These are phyloP conservation scores for Glycine soja DNA, from an alignment of 306 rosid species.

Conservation along the genomic window DNA sequence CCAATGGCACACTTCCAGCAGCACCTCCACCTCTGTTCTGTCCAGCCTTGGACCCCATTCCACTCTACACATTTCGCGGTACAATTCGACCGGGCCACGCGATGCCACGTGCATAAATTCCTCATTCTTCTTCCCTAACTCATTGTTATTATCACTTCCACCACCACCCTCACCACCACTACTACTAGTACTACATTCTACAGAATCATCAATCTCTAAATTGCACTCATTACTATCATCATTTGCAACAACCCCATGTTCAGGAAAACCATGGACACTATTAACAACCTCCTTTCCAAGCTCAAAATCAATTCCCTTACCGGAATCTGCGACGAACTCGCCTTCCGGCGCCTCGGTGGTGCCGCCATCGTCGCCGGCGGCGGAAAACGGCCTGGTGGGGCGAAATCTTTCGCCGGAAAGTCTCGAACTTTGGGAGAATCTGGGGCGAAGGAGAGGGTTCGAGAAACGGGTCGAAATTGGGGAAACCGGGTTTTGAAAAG, in stretches of 20 bases:
- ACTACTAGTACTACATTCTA: conserved; percentile 31
- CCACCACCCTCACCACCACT: not conserved
- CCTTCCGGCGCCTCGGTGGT: conserved; percentile 11
- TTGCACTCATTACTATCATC: conserved; percentile 39
- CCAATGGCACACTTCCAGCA: conserved; percentile 50
- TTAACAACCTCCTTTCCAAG: conserved; percentile 41
- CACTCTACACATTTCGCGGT: conserved; percentile 54
- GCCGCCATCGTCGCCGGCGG: conserved; percentile 33
- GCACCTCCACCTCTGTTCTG: conserved; percentile 54
- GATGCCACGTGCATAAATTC: conserved; percentile 52
- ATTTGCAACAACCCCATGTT: conserved; percentile 41
- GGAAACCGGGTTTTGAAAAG: conserved; percentile 34
- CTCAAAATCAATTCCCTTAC: conserved; percentile 36
- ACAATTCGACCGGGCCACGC: conserved; percentile 66
- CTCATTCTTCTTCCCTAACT: conserved; percentile 37
- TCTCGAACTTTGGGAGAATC: conserved; percentile 41
- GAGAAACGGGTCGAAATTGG: conserved; percentile 39
- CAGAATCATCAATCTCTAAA: conserved; percentile 44
- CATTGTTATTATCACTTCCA: not conserved
- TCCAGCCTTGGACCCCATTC: conserved; percentile 50
- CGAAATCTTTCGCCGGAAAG: conserved; percentile 28
- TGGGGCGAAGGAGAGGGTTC: conserved; percentile 21
- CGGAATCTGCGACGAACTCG: conserved; percentile 43
- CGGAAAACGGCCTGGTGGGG: conserved; percentile 54
- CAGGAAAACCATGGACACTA: conserved; percentile 38